Conservation (phyloP, 1,284 basidiomycete species). For the Inonotus hispidus region DNA sequence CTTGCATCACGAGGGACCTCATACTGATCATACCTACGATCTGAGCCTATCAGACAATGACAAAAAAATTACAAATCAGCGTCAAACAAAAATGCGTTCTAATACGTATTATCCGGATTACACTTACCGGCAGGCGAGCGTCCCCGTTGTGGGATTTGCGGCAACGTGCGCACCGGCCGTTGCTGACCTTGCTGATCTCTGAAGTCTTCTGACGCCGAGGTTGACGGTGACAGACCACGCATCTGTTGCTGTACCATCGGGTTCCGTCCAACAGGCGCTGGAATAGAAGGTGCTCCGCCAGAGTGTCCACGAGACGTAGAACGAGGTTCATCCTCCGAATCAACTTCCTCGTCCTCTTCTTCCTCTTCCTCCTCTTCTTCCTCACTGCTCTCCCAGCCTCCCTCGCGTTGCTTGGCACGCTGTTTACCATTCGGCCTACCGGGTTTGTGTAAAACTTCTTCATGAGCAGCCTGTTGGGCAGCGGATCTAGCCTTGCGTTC, state of each 20-base stretch:
- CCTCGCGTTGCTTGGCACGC: slow-evolving; percentile 38
- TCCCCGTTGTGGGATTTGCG: slow-evolving; percentile 22
- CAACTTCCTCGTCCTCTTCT: slow-evolving; percentile 52
- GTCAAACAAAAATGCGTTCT: slow-evolving; percentile 2
- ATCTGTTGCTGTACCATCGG: slow-evolving; percentile 25
- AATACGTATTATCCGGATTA: not conserved
- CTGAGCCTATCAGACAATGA: slow-evolving; percentile 4
- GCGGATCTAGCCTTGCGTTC: slow-evolving; percentile 79
- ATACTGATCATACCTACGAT: slow-evolving; percentile 41
- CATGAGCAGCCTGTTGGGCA: slow-evolving; percentile 73
- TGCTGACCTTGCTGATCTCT: slow-evolving; percentile 20
- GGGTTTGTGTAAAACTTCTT: slow-evolving; percentile 68
- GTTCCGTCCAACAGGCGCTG: slow-evolving; percentile 24
- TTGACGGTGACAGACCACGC: slow-evolving; percentile 26
- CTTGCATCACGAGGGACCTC: slow-evolving; percentile 33
- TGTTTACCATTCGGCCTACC: slow-evolving; percentile 62
- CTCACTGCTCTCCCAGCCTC: slow-evolving; percentile 64
- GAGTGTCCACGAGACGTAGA: slow-evolving; percentile 23
- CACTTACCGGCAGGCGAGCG: slow-evolving; percentile 19
- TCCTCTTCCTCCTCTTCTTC: slow-evolving; percentile 68
- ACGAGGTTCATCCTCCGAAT: slow-evolving; percentile 37
- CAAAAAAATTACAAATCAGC: not conserved
- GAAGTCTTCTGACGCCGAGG: slow-evolving; percentile 15
- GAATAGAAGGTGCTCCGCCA: slow-evolving; percentile 24
- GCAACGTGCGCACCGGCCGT: slow-evolving; percentile 23